These are phyloP conservation scores for Calonectria hawksworthii DNA, from an alignment of 2,329 filamentous ascomycete genomes.

Conservation along the genomic window DNA sequence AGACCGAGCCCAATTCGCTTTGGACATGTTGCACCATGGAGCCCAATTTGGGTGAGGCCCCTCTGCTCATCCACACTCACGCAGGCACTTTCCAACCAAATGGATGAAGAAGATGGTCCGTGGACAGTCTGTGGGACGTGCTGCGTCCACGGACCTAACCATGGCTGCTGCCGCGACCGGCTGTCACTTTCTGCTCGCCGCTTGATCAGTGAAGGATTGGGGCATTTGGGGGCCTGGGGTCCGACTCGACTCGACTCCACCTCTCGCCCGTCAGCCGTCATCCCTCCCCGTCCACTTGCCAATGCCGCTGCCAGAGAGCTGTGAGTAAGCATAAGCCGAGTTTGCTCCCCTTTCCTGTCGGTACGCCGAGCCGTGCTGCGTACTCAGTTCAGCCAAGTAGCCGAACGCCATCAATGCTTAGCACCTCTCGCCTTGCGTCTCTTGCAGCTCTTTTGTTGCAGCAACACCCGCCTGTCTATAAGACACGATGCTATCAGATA, in stretches of 20 bases:
- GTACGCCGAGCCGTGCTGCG: slow-evolving; percentile 38
- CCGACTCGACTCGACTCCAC: slow-evolving; percentile 37
- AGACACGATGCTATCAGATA: slow-evolving; percentile 23
- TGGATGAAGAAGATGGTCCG: slow-evolving; percentile 24
- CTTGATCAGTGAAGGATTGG: slow-evolving; percentile 34
- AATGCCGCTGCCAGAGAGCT: slow-evolving; percentile 40
- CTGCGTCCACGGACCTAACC: slow-evolving; percentile 24
- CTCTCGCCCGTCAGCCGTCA: slow-evolving; percentile 38
- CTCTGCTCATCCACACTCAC: slow-evolving; percentile 26
- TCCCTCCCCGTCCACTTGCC: slow-evolving; percentile 31
- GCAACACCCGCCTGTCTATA: slow-evolving; percentile 24
- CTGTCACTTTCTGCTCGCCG: slow-evolving; percentile 24
- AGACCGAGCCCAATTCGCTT: slow-evolving; percentile 41
- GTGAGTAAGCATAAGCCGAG: slow-evolving; percentile 48
- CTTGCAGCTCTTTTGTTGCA: slow-evolving; percentile 17
- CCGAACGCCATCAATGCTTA: slow-evolving; percentile 34
- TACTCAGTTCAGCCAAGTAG: slow-evolving; percentile 42
- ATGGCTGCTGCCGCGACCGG: slow-evolving; percentile 30
- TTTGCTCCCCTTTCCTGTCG: slow-evolving; percentile 33
- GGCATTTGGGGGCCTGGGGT: slow-evolving; percentile 29
- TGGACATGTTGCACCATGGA: slow-evolving; percentile 34
- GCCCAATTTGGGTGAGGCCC: slow-evolving; percentile 32
- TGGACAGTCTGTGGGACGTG: slow-evolving; percentile 40
- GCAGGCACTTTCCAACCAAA: slow-evolving; percentile 27
- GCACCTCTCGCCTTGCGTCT: slow-evolving; percentile 10